These are phyloP conservation scores for Dianthus caryophyllus DNA, from an alignment of 148 eudicot species.

Conservation along the genomic window DNA sequence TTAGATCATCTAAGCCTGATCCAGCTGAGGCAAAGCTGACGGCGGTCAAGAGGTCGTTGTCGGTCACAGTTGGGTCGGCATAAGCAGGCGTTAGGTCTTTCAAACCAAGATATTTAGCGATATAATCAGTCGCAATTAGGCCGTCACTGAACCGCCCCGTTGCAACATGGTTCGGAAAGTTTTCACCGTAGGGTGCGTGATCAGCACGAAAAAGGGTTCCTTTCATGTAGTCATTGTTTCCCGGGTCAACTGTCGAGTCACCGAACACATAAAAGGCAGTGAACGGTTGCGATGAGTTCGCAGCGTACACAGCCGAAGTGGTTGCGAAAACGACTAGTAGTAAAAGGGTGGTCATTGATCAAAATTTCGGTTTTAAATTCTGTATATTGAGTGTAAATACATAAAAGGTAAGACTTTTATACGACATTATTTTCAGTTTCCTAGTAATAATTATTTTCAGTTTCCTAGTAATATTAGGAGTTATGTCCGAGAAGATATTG, in stretches of 20 bases:
- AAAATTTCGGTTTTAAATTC: background rate
- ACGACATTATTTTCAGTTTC: background rate
- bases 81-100: conserved; percentile 21
- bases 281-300: conserved; percentile 9
- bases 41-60: conserved; percentile 36
- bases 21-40: conserved; percentile 47
- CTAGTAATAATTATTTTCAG: background rate
- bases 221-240: conserved; percentile 33
- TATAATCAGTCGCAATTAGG: conserved; percentile 28
- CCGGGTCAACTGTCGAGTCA: conserved; percentile 43
- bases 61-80: conserved; percentile 14
- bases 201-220: conserved; percentile 21
- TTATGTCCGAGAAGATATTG: background rate
- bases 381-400: conserved; percentile 2
- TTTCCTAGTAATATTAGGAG: background rate
- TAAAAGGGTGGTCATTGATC: conserved; percentile 7
- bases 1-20: conserved; percentile 38
- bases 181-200: conserved; percentile 31
- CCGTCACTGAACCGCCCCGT: conserved; percentile 46
- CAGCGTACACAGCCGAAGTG: background rate
- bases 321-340: conserved; percentile 5
- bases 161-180: conserved; percentile 27
- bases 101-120: conserved; percentile 21
- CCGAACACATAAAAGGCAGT: conserved; percentile 35
- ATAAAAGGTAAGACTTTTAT: background rate